These are phyloP conservation scores for Pseudoneurospora amorphoporcata DNA, from an alignment of 495 filamentous ascomycete species.

Conservation along the genomic window DNA sequence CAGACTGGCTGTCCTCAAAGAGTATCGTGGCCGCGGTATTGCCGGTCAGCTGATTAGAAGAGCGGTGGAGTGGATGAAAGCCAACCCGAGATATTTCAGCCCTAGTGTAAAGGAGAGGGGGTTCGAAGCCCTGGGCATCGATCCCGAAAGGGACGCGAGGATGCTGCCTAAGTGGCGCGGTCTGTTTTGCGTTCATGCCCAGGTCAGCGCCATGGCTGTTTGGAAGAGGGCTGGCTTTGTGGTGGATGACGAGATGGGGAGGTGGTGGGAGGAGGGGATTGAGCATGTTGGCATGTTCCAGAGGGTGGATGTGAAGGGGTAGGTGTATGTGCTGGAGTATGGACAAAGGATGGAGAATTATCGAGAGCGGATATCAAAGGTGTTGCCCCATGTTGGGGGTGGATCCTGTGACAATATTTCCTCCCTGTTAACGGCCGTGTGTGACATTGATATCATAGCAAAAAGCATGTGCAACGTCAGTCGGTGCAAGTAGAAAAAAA, in stretches of 20 bases:
- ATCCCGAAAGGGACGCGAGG: conserved; percentile 6
- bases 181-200: conserved; percentile 64
- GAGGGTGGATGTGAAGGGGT: conserved; percentile 19
- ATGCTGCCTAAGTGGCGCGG: conserved; percentile 51
- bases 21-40: conserved; percentile 54
- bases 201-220: conserved; percentile 46
- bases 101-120: conserved; percentile 35
- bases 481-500: too few species aligned
- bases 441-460: neutral
- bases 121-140: conserved; percentile 24
- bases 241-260: conserved; percentile 58
- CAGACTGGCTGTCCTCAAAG: conserved; percentile 54
- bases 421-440: neutral
- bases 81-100: conserved; percentile 43
- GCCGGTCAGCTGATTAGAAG: conserved; percentile 50
- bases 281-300: conserved; percentile 72
- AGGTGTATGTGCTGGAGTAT: neutral
- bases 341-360: neutral
- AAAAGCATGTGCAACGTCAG: neutral
- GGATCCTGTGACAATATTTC: neutral
- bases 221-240: conserved; percentile 61
- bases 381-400: neutral
- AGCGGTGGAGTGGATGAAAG: conserved; percentile 50
- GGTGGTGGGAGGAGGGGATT: conserved; percentile 78
- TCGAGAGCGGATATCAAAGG: neutral